phyloP scores from a whole-genome alignment of 345 rosid genomes.

The Euphorbia lathyris region DNA sequence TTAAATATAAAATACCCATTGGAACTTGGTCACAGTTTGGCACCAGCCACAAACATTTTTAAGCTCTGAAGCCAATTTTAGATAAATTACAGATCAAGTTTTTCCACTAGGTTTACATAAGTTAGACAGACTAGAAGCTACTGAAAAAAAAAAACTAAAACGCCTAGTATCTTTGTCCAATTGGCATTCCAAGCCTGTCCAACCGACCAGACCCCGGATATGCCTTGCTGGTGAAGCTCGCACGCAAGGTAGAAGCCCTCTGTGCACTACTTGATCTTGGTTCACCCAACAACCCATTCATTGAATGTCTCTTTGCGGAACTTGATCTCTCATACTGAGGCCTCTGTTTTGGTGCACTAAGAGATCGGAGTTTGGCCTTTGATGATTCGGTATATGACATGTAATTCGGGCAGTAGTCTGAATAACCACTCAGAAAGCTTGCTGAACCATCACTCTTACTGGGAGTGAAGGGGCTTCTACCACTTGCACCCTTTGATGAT shows the following conservation, averaged over 20 bases:
- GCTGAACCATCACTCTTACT: slow-evolving; percentile 67
- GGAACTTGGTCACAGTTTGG: background rate
- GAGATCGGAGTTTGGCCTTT: slow-evolving; percentile 69
- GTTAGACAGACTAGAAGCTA: slow-evolving; percentile 12
- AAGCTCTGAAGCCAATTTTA: too few relatives aligned
- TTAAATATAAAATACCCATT: background rate
- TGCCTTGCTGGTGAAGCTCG: slow-evolving; percentile 62
- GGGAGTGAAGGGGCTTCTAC: slow-evolving; percentile 63
- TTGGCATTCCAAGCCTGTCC: slow-evolving; percentile 84
- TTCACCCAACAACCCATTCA: slow-evolving; percentile 43
- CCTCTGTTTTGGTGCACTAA: slow-evolving; percentile 80
- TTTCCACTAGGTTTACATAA: background rate
- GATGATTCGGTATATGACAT: slow-evolving; percentile 44
- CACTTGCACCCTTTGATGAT: slow-evolving; percentile 64
- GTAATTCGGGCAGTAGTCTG: slow-evolving; percentile 72
- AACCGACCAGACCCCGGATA: slow-evolving; percentile 94
- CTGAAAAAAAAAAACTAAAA: background rate
- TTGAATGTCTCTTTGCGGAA: slow-evolving; percentile 57
- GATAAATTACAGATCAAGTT: background rate
- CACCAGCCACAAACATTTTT: background rate
- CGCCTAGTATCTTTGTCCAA: slow-evolving; percentile 28
- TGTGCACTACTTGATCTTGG: slow-evolving; percentile 42
- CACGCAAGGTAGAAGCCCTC: slow-evolving; percentile 47
- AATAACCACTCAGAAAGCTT: slow-evolving; percentile 57
- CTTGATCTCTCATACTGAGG: slow-evolving; percentile 62